These are phyloP conservation scores for Apiospora pterosperma DNA, from an alignment of 2,329 filamentous ascomycete species.

Conservation along the genomic window DNA sequence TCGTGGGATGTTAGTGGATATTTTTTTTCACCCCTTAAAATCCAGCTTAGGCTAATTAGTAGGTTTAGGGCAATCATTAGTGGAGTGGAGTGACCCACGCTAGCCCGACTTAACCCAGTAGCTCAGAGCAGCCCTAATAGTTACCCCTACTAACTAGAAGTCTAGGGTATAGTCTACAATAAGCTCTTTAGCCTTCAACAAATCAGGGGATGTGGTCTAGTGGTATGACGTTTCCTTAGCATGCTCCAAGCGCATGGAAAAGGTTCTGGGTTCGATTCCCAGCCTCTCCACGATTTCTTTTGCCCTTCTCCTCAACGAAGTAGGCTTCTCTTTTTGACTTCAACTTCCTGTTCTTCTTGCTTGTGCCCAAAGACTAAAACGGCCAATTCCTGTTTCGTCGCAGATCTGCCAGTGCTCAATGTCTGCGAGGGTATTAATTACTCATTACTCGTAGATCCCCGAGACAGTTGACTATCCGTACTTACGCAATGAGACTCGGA, in stretches of 20 bases:
- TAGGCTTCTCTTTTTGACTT: not conserved
- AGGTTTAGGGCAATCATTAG: not conserved
- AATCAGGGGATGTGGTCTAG: constrained; percentile 4
- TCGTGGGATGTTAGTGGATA: not conserved
- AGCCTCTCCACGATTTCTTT: constrained; percentile 2
- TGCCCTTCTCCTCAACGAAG: not conserved
- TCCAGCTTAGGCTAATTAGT: not conserved
- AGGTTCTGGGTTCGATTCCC: constrained; percentile 6
- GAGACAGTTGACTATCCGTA: too few species aligned
- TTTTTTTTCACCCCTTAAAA: not conserved
- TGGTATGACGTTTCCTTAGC: constrained; percentile 7
- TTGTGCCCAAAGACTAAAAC: not conserved
- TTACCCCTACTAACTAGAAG: not conserved
- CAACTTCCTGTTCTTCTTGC: not conserved
- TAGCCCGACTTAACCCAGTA: not conserved
- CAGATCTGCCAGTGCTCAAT: too few species aligned
- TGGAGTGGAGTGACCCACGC: too few species aligned
- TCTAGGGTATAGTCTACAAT: not conserved
- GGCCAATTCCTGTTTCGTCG: too few species aligned
- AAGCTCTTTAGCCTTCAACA: not conserved
- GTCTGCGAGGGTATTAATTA: too few species aligned
- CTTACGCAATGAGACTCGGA: too few species aligned
- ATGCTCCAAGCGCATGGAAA: not conserved
- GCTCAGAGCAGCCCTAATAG: too few species aligned
- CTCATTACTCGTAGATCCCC: too few species aligned